Percentiles rank a stretch among this genome's conserved stretches.
phyloP scores from a whole-genome alignment of 1,139 yeast species.

The Debaryomycetaceae sp. region DNA sequence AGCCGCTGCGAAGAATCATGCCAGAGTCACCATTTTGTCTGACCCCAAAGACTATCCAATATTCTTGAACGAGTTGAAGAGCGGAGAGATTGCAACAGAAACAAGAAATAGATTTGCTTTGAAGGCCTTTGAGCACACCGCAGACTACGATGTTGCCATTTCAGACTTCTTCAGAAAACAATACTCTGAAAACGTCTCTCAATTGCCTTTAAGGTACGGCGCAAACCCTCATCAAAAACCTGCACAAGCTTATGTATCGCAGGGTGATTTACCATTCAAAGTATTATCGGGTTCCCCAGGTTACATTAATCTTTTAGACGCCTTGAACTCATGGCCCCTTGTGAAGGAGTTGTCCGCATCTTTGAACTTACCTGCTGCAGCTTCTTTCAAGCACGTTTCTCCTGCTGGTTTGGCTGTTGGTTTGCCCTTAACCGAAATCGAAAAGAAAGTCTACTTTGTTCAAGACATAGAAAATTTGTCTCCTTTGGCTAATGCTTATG shows the following conservation, averaged over 20 bases:
- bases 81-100: slow-evolving; percentile 68
- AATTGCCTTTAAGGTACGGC: slow-evolving; percentile 94
- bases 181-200: slow-evolving; percentile 85
- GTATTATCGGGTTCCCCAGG: slow-evolving; percentile 96
- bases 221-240: slow-evolving; percentile 99
- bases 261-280: slow-evolving; percentile 89
- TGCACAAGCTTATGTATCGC: slow-evolving; percentile 89
- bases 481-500: slow-evolving; percentile 96
- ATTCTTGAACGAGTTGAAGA: slow-evolving; percentile 73
- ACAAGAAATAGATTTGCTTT: slow-evolving; percentile 83
- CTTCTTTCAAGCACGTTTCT: slow-evolving; percentile 96
- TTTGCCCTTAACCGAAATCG: slow-evolving; percentile 81
- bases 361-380: slow-evolving; percentile 95
- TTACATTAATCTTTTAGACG: slow-evolving; percentile 92
- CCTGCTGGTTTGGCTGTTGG: slow-evolving; percentile 99
- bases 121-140: slow-evolving; percentile 97
- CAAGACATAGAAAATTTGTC: slow-evolving; percentile 91
- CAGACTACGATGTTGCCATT: slow-evolving; percentile 93
- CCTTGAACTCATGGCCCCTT: slow-evolving; percentile 97
- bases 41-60: slow-evolving; percentile 92
- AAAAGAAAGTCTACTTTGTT: slow-evolving; percentile 93
- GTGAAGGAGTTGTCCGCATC: slow-evolving; percentile 96
- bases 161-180: slow-evolving; percentile 97
- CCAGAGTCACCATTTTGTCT: slow-evolving; percentile 90
- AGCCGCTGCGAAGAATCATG: slow-evolving; percentile 98